Evolutionary conservation across 129 eudicot species (phyloP), one percentile per base, ranked within the genome.

Genomic region (Calendula officinalis): DNA sequence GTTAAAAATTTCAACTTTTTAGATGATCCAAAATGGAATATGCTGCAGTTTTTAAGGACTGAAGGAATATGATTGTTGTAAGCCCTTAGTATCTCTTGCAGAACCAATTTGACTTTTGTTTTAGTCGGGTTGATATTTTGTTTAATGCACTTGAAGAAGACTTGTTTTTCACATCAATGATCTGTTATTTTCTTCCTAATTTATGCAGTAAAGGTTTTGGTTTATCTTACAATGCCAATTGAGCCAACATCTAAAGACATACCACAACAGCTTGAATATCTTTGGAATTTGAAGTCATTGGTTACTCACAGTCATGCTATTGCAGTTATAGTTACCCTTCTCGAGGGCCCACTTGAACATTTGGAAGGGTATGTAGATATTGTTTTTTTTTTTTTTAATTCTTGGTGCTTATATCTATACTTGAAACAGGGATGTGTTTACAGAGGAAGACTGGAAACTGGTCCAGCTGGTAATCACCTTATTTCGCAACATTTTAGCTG

Each of bases 371-470:
- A 68, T 68, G 89, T 80, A 15, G 35, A 47, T 41, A 41, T 41
- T 7, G 5, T 41, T 41, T 11, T 3, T 6, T 41, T 41, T 4
- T 2, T 41, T 8, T 4, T 41, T 14, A 48, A 7, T 60, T 13
- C 12, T 49, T 17, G 34, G 39, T 52, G 38, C 49, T 43, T 10
- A 41, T 22, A 44, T 35, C 66, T 27, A 64, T 49, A n/a, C 68
- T 45, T 34, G 53, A 51, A 65, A 61, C 85, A 92, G 98, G 69
- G 94, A 81, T 56, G 66, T 81, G 67, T 88, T 92, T 60, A 78
- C 96, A 30, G 99, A 92, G 51, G 99, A 92, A 73, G 99, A 88
- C 59, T 88, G 99, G 96, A 92, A 92, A 70, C 55, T 92, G 72
- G 92, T 92, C 54, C 99, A 92, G 78, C 80, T 92, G 71, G 85